These are phyloP conservation scores for Cicer yamashitae DNA, from an alignment of 306 rosid genomes.

Conservation along the genomic window DNA sequence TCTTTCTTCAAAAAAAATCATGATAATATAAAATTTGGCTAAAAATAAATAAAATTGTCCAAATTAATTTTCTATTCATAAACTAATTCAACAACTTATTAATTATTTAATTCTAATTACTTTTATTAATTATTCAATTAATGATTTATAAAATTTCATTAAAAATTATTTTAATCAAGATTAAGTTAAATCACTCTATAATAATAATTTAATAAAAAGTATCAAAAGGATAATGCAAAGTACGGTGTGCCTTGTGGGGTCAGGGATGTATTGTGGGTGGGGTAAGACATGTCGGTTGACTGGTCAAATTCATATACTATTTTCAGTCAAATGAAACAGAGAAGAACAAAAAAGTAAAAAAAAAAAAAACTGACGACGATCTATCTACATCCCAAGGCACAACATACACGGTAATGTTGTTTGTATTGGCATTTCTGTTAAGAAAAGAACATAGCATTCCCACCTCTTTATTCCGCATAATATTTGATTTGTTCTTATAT, in stretches of 20 bases:
- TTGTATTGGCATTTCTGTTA: constrained; percentile 41
- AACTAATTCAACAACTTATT: too few relatives aligned
- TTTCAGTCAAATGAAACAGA: constrained; percentile 46
- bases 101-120: too few relatives aligned
- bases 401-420: constrained; percentile 29
- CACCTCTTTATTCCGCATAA: constrained; percentile 40
- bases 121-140: too few relatives aligned
- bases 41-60: too few relatives aligned
- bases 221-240: constrained; percentile 3
- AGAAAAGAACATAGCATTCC: constrained; percentile 57
- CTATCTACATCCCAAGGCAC: constrained; percentile 38
- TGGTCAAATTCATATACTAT: constrained; percentile 54
- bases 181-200: too few relatives aligned
- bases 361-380: constrained; percentile 49
- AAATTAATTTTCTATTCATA: too few relatives aligned
- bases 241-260: constrained; percentile 46
- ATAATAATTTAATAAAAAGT: constrained; percentile 7
- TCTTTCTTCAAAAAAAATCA: too few relatives aligned
- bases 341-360: constrained; percentile 43
- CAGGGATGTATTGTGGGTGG: constrained; percentile 37
- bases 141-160: too few relatives aligned
- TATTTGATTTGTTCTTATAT: constrained; percentile 39
- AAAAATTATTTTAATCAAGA: too few relatives aligned
- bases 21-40: too few relatives aligned
- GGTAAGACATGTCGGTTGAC: constrained; percentile 64